phyloP scores from a whole-genome alignment of 768 basidiomycete species.

The Ephemerocybe angulata region DNA sequence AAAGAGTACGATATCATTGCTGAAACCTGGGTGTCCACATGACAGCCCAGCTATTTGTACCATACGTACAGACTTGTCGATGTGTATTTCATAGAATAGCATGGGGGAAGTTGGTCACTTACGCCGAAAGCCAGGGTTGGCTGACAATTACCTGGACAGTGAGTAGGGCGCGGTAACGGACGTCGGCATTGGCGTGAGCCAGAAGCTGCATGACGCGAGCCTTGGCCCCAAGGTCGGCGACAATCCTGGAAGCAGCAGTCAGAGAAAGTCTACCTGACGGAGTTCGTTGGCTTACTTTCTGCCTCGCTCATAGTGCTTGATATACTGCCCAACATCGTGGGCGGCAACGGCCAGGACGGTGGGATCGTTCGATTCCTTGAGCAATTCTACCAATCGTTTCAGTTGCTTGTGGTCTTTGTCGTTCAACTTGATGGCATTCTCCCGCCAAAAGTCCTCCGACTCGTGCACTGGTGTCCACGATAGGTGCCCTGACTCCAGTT shows the following conservation, averaged over 20 bases:
- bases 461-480: constrained; percentile 97
- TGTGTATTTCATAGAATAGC: too few relatives aligned
- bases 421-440: constrained; percentile 84
- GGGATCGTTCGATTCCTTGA: constrained; percentile 69
- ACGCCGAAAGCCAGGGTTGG: constrained; percentile 74
- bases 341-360: constrained; percentile 86
- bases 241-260: constrained; percentile 42
- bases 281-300: constrained; percentile 64
- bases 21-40: constrained; percentile 60
- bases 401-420: constrained; percentile 82
- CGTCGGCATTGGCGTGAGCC: constrained; percentile 83
- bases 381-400: constrained; percentile 75
- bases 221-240: constrained; percentile 87
- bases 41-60: background rate
- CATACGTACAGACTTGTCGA: too few relatives aligned
- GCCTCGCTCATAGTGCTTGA: constrained; percentile 86
- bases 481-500: constrained; percentile 83
- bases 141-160: constrained; percentile 90
- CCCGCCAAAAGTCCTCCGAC: constrained; percentile 97
- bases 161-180: constrained; percentile 87
- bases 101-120: background rate
- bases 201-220: constrained; percentile 87
- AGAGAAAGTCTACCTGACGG: constrained; percentile 4
- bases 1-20: constrained; percentile 71
- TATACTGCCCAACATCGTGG: constrained; percentile 92